Evolutionary conservation across 2,329 filamentous ascomycete species (phyloP), one percentile per base, ranked within the genome.

Genomic region (Fusarium pseudoanthophilum): DNA sequence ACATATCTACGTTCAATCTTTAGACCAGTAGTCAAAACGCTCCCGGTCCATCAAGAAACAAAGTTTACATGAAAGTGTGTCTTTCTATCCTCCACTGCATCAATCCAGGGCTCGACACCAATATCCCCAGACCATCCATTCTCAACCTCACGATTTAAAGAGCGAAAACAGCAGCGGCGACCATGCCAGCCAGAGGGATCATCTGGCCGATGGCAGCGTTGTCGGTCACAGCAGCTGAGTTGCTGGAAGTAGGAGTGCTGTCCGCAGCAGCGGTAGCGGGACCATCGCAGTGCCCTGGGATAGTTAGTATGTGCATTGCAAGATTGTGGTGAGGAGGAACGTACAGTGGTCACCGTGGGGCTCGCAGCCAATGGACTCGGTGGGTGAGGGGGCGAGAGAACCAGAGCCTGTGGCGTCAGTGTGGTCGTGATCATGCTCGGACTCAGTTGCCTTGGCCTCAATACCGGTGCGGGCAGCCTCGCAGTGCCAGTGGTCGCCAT

Each of bases 401-500:
- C 15, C 46, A n/a, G 46, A 14, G 28, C 15, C 46, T 7, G 46
- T 49, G 28, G 46, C 46, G 21, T 49, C 11, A 8, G 9, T 8
- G 11, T 49, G 46, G 15, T 49, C 46, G 7, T 53, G 51, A 16
- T 76, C 73, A 24, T 63, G 46, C 5, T 69, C 62, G 10, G 53
- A 37, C 28, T 67, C 68, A 8, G 73, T 69, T 7, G 73, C 66
- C 42, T 64, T 51, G 30, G 64, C 67, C 7, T 51, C 61, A 18
- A 67, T 32, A 7, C 60, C 69, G 24, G 75, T 74, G 11, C 72
- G 72, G 20, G 74, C 59, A 45, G 69, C 75, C 11, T 77, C 75
- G 30, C 75, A 77, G 56, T 77, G 75, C 71, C 72, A 71, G 69
- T 77, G 75, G 63, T 77, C 75, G 11, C 75, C 73, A 42, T 77